Percentiles rank a stretch among this genome's conserved stretches.
Conservation (phyloP, 495 filamentous ascomycete genomes). For the Schizothecium vesticola region DNA sequence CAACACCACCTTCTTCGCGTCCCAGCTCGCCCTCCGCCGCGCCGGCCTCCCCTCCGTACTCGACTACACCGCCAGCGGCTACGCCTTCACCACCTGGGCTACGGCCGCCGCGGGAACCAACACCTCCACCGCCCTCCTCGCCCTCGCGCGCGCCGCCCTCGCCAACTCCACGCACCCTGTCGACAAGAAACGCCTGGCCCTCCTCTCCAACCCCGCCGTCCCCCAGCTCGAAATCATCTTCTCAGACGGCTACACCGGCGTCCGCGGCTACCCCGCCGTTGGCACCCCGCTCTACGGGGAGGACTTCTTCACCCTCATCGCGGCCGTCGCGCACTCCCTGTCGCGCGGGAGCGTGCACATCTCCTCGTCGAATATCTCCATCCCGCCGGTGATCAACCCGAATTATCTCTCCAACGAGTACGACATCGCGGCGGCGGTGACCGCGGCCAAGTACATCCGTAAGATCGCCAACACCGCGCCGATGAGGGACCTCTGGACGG, state of each 20-base stretch:
- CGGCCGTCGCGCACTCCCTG: slow-evolving; percentile 39
- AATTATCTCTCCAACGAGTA: slow-evolving; percentile 22
- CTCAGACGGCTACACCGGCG: slow-evolving; percentile 27
- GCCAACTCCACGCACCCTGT: background rate
- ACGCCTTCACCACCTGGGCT: slow-evolving; percentile 20
- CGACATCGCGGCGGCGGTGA: slow-evolving; percentile 16
- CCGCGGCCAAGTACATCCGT: slow-evolving; percentile 14
- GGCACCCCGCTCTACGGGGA: slow-evolving; percentile 22
- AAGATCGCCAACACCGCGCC: slow-evolving; percentile 14
- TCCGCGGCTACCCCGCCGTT: slow-evolving; percentile 27
- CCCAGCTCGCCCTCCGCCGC: slow-evolving; percentile 24
- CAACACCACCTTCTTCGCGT: slow-evolving; percentile 46
- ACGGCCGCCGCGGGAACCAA: background rate
- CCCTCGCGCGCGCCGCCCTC: slow-evolving; percentile 13
- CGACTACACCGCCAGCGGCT: slow-evolving; percentile 20
- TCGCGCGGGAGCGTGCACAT: slow-evolving; percentile 50
- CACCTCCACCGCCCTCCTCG: background rate
- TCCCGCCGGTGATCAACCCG: slow-evolving; percentile 19
- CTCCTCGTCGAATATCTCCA: slow-evolving; percentile 8
- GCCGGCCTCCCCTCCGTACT: slow-evolving; percentile 29
- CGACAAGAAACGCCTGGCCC: slow-evolving; percentile 15
- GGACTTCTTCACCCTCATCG: slow-evolving; percentile 38
- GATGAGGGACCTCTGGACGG: slow-evolving; percentile 9
- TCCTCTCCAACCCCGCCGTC: slow-evolving; percentile 14
- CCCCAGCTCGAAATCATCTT: slow-evolving; percentile 30